Base-by-base conservation (phyloP, 2,329 filamentous ascomycete species). In the Fusarium burgessii region DNA sequence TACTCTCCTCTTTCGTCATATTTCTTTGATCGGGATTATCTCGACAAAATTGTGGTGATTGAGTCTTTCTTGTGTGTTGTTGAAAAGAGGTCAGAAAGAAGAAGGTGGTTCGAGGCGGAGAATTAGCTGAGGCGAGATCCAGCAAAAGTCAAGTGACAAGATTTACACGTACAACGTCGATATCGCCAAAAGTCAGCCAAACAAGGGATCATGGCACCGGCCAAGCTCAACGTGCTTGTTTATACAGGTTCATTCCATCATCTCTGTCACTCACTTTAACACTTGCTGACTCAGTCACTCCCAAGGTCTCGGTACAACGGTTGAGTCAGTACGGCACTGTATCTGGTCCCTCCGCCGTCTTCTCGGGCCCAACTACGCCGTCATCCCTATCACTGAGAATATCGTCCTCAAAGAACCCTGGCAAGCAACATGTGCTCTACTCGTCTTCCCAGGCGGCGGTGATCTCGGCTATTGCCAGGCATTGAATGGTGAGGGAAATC, bases 381-480 rank as follows among this genome's bases (percentile, higher is more conserved):
- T 99, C 70, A 95, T 95, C 70, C 92, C 94, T 58, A 88, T 98
- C 68, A 91, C 89, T 32, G 92, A 94, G 62, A 86, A 91, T 10
- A 90, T 92, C 71, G 85, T 99, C 62, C 85, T 97, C 77, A 94
- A 95, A 72, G 96, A 99, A 80, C 96, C 96, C 15, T 99, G 96
- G 96, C 87, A 90, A 2, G 84, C 92, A 6, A 92, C 93, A 4
- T 98, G 95, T 79, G 94, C 94, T 1, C 87, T 98, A 13, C 87
- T 99, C 10, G 95, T 98, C 4, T 90, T 99, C 56, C 96, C 96
- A 3, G 96, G 96, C 25, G 96, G 96, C 35, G 95, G 93, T n/a
- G 96, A 99, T 78, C 86, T 97, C 55, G 93, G 92, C 52, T 99
- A 98, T 81, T 97, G 95, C 80, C 90, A 92, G 32, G 90, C 90